A percentile compares a stretch with the other conserved stretches of the same genome.
Conservation (phyloP, 129 eudicot species). For the Pseudognaphalium luteoalbum region DNA sequence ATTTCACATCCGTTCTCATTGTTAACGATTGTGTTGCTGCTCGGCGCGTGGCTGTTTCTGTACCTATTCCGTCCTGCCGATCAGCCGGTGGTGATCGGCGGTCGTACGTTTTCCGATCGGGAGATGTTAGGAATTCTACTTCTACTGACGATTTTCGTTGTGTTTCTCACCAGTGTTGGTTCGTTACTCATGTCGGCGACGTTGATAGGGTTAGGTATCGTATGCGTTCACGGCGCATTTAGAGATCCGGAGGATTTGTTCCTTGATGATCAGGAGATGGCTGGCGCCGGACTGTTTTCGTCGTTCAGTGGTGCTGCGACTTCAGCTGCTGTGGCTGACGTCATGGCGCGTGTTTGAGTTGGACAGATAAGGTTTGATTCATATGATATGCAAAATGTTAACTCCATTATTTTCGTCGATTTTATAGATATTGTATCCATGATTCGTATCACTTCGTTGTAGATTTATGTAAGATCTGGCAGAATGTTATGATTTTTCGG, state of each 20-base stretch:
- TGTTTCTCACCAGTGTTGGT: slow-evolving; percentile 69
- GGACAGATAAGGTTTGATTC: slow-evolving; percentile 28
- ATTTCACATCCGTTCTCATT: slow-evolving; percentile 74
- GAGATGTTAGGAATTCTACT: slow-evolving; percentile 56
- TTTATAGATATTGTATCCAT: slow-evolving; percentile 23
- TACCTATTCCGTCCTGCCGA: slow-evolving; percentile 77
- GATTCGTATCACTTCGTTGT: background rate
- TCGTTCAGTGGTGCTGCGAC: slow-evolving; percentile 49
- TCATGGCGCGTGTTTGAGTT: slow-evolving; percentile 43
- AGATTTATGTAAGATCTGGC: slow-evolving; percentile 16
- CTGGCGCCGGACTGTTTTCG: slow-evolving; percentile 57
- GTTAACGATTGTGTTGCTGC: slow-evolving; percentile 47
- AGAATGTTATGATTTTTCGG: slow-evolving; percentile 21
- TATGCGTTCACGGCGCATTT: slow-evolving; percentile 78
- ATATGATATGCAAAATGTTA: slow-evolving; percentile 19
- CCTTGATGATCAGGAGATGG: slow-evolving; percentile 63
- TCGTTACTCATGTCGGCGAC: slow-evolving; percentile 68
- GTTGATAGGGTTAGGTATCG: slow-evolving; percentile 56
- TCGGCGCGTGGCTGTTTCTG: slow-evolving; percentile 78
- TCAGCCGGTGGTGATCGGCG: slow-evolving; percentile 58
- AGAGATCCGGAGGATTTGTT: slow-evolving; percentile 84
- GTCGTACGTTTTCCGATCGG: slow-evolving; percentile 62
- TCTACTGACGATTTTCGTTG: slow-evolving; percentile 40
- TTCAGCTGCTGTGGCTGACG: slow-evolving; percentile 51
- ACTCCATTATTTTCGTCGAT: slow-evolving; percentile 21